phyloP scores from a whole-genome alignment of 768 basidiomycete species.

The Leccinum incarnatum region DNA sequence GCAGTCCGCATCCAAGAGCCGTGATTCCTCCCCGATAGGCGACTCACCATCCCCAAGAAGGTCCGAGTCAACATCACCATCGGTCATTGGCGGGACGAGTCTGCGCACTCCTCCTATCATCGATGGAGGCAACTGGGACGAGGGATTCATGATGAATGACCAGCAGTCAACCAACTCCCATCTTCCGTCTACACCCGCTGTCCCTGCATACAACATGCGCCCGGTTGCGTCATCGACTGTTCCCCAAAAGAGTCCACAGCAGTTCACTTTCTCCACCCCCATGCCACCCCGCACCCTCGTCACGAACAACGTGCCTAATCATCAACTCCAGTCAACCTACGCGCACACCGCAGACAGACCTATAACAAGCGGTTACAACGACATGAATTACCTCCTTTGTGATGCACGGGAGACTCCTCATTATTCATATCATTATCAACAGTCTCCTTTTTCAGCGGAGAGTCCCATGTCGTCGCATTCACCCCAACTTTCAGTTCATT shows the following conservation, averaged over 20 bases:
- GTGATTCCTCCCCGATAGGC: slow-evolving; percentile 64
- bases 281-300: slow-evolving; percentile 44
- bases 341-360: slow-evolving; percentile 51
- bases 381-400: slow-evolving; percentile 43
- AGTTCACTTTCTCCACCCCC: slow-evolving; percentile 41
- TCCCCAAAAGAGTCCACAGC: slow-evolving; percentile 45
- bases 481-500: slow-evolving; percentile 38
- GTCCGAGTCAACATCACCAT: slow-evolving; percentile 36
- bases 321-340: slow-evolving; percentile 38
- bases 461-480: slow-evolving; percentile 42
- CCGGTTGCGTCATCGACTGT: slow-evolving; percentile 44
- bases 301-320: slow-evolving; percentile 41
- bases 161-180: slow-evolving; percentile 35
- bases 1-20: slow-evolving; percentile 49
- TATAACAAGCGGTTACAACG: slow-evolving; percentile 45
- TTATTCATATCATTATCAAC: slow-evolving; percentile 54
- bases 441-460: slow-evolving; percentile 46
- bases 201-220: slow-evolving; percentile 41
- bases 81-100: slow-evolving; percentile 28
- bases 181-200: slow-evolving; percentile 39
- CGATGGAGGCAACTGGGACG: slow-evolving; percentile 53
- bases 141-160: slow-evolving; percentile 52
- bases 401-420: slow-evolving; percentile 49
- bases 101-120: slow-evolving; percentile 45
- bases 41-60: slow-evolving; percentile 45